phyloP scores from a whole-genome alignment of 2,329 filamentous ascomycete genomes.

The Monilinia laxa region DNA sequence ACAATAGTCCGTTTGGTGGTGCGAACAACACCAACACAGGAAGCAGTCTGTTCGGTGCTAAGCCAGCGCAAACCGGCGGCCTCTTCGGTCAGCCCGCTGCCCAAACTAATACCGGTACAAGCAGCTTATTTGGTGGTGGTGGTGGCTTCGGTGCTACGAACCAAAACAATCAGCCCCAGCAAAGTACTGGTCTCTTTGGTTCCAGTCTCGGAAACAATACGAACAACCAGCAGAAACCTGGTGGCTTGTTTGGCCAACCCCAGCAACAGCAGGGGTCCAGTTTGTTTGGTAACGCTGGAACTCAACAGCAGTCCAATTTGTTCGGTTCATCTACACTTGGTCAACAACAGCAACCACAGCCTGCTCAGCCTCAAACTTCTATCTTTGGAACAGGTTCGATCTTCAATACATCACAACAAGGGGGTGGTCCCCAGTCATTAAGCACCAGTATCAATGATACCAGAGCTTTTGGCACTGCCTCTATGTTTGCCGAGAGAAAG shows the following conservation, averaged over 20 bases:
- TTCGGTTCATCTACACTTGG: conserved; percentile 36
- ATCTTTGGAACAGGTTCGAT: conserved; percentile 59
- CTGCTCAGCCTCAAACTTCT: conserved; percentile 51
- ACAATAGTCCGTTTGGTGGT: conserved; percentile 36
- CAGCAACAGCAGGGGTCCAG: conserved; percentile 43
- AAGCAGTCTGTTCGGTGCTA: conserved; percentile 41
- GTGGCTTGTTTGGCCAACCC: conserved; percentile 49
- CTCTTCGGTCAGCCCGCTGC: conserved; percentile 45
- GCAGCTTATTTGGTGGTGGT: conserved; percentile 1
- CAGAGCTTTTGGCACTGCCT: conserved; percentile 87
- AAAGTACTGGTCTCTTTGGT: conserved; percentile 52
- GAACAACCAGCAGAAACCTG: conserved; percentile 55
- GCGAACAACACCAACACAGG: conserved; percentile 38
- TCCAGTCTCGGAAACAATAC: conserved; percentile 42
- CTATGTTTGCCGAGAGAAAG: conserved; percentile 72
- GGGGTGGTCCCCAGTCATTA: conserved; percentile 57
- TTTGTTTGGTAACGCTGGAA: conserved; percentile 51
- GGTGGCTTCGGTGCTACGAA: conserved; percentile 41
- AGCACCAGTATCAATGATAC: conserved; percentile 78
- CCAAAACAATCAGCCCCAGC: conserved; percentile 43
- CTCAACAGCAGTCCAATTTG: conserved; percentile 35
- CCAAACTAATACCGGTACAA: conserved; percentile 40
- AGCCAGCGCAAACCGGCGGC: conserved; percentile 42
- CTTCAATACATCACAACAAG: conserved; percentile 57
- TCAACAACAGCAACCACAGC: conserved; percentile 41